Conservation (phyloP, 129 eudicot genomes). For the Lonicera japonica region DNA sequence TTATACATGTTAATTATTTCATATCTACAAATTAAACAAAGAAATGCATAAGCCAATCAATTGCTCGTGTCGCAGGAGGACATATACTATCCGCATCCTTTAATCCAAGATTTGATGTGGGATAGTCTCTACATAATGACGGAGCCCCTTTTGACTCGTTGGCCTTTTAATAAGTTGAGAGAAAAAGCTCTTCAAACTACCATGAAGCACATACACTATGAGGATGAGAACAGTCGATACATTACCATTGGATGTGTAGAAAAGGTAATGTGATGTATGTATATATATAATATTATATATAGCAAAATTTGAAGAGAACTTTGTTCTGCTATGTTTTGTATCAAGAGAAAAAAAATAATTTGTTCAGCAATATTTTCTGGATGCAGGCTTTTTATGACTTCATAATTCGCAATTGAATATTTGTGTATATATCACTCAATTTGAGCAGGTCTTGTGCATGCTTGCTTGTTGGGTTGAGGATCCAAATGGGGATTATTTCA, state of each 20-base stretch:
- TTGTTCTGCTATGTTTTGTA: too few relatives aligned
- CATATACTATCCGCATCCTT: constrained; percentile 63
- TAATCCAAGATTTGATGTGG: constrained; percentile 71
- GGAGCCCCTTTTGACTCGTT: constrained; percentile 62
- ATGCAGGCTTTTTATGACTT: background rate
- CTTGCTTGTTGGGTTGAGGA: constrained; percentile 93
- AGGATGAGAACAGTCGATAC: constrained; percentile 68
- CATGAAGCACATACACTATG: constrained; percentile 65
- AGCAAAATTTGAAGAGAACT: too few relatives aligned
- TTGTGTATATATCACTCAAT: background rate
- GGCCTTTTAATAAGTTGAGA: constrained; percentile 62
- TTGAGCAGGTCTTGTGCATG: constrained; percentile 55
- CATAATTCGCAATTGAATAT: background rate
- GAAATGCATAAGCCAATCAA: background rate
- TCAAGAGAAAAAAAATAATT: too few relatives aligned
- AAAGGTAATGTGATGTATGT: constrained; percentile 26
- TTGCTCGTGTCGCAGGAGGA: constrained; percentile 45
- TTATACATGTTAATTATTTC: background rate
- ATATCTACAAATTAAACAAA: background rate
- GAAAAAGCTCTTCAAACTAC: constrained; percentile 48
- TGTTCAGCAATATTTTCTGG: too few relatives aligned
- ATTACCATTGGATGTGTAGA: constrained; percentile 73
- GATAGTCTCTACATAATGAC: constrained; percentile 37
- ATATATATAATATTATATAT: too few relatives aligned
- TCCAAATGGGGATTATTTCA: constrained; percentile 67